Percentiles rank a stretch among this genome's conserved stretches.
phyloP scores from a whole-genome alignment of 2,329 filamentous ascomycete species.

The Ophiostoma quercus region DNA sequence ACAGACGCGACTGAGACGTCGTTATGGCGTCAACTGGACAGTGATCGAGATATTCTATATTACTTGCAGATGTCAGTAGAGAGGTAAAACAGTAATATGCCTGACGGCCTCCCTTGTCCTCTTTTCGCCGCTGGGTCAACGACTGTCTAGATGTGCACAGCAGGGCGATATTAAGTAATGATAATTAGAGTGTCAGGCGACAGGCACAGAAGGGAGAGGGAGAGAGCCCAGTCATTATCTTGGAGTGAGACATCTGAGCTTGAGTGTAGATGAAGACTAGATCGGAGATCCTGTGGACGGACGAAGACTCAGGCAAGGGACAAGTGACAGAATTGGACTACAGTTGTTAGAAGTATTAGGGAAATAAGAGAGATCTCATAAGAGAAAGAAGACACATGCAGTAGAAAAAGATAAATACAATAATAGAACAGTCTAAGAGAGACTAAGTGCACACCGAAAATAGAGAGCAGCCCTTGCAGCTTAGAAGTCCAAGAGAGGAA shows the following conservation, averaged over 20 bases:
- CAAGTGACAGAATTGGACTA: background rate
- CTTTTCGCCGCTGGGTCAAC: background rate
- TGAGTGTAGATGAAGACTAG: background rate
- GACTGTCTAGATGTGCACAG: background rate
- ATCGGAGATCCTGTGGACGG: conserved; percentile 3
- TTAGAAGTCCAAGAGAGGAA: background rate
- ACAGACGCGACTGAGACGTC: background rate
- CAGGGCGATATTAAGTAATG: background rate
- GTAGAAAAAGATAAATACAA: background rate
- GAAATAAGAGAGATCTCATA: too few species aligned
- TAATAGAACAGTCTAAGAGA: too few species aligned
- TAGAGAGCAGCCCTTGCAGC: background rate
- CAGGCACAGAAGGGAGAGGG: background rate
- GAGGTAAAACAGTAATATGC: conserved; percentile 1
- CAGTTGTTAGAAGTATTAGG: background rate
- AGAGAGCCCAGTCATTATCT: background rate
- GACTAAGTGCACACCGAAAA: background rate
- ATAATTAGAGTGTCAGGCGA: background rate
- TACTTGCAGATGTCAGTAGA: background rate
- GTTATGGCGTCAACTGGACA: background rate
- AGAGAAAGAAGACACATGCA: background rate
- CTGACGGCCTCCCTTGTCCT: conserved; percentile 4
- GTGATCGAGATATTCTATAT: background rate
- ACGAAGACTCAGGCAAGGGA: background rate
- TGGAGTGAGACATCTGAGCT: background rate